Percentiles rank a stretch among this genome's conserved stretches.
phyloP scores from a whole-genome alignment of 148 eudicot species.

The Cornus kousa region DNA sequence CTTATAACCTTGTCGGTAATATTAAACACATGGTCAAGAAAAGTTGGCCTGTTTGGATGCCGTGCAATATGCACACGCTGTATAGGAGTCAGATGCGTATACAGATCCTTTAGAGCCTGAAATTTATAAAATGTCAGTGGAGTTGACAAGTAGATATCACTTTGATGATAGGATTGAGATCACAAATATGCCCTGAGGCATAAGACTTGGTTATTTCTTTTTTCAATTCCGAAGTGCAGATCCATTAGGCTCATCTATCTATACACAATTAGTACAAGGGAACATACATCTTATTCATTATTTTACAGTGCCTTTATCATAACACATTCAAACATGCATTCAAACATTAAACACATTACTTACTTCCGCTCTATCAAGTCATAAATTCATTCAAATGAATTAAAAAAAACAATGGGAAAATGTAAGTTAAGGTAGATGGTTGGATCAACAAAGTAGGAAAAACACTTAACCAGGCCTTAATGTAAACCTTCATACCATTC shows the following conservation, averaged over 20 bases:
- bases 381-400: neutral
- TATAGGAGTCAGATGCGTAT: slow-evolving; percentile 75
- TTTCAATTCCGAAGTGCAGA: neutral
- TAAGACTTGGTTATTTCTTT: neutral
- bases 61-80: slow-evolving; percentile 92
- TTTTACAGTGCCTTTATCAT: neutral
- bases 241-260: neutral
- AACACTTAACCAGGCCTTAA: neutral
- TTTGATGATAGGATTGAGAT: neutral
- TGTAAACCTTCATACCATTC: neutral
- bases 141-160: slow-evolving; percentile 4
- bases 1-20: slow-evolving; percentile 76
- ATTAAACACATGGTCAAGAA: slow-evolving; percentile 80
- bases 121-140: slow-evolving; percentile 17
- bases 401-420: neutral
- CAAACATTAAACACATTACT: neutral
- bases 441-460: neutral
- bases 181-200: neutral
- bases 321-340: neutral
- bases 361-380: neutral
- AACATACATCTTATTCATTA: neutral
- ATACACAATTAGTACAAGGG: neutral
- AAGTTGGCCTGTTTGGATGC: slow-evolving; percentile 94
- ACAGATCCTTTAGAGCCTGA: slow-evolving; percentile 76
- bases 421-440: neutral